Evolutionary conservation across 768 basidiomycete genomes (phyloP).

Genomic region (Terana coerulea): DNA sequence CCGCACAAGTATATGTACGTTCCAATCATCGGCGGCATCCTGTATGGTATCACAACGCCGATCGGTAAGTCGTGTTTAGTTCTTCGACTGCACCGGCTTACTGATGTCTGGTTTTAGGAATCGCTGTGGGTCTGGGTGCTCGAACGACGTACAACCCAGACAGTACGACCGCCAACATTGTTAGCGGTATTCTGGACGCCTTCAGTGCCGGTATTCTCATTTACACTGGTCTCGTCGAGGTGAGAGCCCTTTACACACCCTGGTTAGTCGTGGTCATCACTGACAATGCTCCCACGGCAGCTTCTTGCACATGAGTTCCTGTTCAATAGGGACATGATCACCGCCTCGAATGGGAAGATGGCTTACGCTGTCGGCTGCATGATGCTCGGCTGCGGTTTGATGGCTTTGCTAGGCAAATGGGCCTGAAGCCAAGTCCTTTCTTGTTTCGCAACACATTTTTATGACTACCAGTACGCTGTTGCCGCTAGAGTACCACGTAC

Average conservation of each 20-base stretch:
- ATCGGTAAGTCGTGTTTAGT: constrained; percentile 36
- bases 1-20: constrained; percentile 51
- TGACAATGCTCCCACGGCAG: constrained; percentile 31
- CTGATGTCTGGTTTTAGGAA: constrained; percentile 31
- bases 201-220: constrained; percentile 84
- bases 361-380: constrained; percentile 74
- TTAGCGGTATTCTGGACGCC: constrained; percentile 83
- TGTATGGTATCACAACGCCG: constrained; percentile 81
- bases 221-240: constrained; percentile 86
- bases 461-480: too few species aligned
- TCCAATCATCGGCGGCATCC: constrained; percentile 53
- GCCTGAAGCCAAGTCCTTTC: too few species aligned
- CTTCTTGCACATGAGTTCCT: constrained; percentile 94
- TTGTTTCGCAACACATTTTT: too few species aligned
- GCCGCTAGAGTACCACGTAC: too few species aligned
- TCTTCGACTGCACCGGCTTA: not conserved
- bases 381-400: constrained; percentile 79
- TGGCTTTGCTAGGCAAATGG: constrained; percentile 90
- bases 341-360: constrained; percentile 60
- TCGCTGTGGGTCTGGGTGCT: constrained; percentile 79
- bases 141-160: constrained; percentile 78
- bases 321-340: constrained; percentile 83
- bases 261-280: too few species aligned
- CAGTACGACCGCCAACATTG: constrained; percentile 70
- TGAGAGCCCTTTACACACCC: constrained; percentile 24